Evolutionary conservation across 108 stramenopile genomes (phyloP), one percentile per base, ranked within the genome.

Genomic region (Pseudonitzschia multistriata): DNA sequence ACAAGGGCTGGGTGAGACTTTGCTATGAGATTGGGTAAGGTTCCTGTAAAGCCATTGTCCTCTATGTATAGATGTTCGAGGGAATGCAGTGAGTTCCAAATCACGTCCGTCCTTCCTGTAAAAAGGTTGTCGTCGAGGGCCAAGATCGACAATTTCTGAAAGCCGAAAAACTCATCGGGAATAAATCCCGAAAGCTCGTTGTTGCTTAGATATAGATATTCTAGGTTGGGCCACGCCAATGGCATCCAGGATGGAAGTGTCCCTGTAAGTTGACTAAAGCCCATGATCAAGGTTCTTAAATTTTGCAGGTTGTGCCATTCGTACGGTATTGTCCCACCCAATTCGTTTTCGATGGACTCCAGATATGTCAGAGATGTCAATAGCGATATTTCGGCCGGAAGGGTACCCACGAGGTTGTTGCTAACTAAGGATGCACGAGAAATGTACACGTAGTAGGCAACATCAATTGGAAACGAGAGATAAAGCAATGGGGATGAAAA

Each of bases 111-210:
- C 7, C 35, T 25, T 30, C 81, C 81, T 14, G 45, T 60, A 4
- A 85, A 42, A 13, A 61, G 30, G 56, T 85, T 85, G 55, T 77
- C 76, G 45, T 78, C 74, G 53, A 85, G 30, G 52, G 67, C 82
- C 40, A 85, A 33, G 11, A 73, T 52, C 11, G 21, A 25, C 47
- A 85, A 30, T 22, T 55, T 56, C 5, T 30, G 37, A 34, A 73
- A 52, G 11, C 64, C 30, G 28, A 22, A 22, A 19, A 74, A 27
- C 2, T 35, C 10, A 1, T 45, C 19, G 0, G 80, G 74, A 3
- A 85, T 40, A 8, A 59, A 21, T 34, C 83, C 83, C 19, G 70
- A 55, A 17, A 84, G 60, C 8, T 65, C 37, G 53, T 80, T 84
- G 73, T 80, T 75, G 19, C 74, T 68, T 3, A 78, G 39, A 54